These are phyloP conservation scores for Ilex asprella DNA, from an alignment of 257 asterid genomes.

Conservation along the genomic window DNA sequence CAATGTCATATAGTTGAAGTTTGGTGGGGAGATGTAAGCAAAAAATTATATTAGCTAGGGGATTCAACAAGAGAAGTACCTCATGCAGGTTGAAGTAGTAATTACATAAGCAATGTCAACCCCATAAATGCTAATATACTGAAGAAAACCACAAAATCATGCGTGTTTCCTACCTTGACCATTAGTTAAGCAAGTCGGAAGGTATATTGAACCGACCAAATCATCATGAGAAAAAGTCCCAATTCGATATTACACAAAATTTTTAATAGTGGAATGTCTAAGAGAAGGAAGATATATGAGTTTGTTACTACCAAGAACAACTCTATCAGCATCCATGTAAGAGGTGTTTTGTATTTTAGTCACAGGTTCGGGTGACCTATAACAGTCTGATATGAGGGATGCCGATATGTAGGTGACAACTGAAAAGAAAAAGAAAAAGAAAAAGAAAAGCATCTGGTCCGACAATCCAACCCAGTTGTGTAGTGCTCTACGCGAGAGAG, in stretches of 20 bases:
- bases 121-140: slow-evolving; percentile 18
- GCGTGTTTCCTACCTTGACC: slow-evolving; percentile 23
- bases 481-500: slow-evolving; percentile 71
- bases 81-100: slow-evolving; percentile 30
- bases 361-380: no score
- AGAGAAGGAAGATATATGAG: no score
- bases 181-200: not conserved
- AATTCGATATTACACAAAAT: no score
- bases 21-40: no score
- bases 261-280: no score
- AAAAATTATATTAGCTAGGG: no score
- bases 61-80: slow-evolving; percentile 19
- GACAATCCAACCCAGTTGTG: slow-evolving; percentile 82
- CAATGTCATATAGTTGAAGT: no score
- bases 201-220: not conserved
- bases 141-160: slow-evolving; percentile 26
- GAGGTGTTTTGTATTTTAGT: no score
- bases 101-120: slow-evolving; percentile 22
- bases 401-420: slow-evolving; percentile 48
- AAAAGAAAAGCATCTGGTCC: slow-evolving; percentile 57
- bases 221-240: not conserved
- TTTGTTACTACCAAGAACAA: no score
- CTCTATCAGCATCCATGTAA: no score
- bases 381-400: slow-evolving; percentile 49
- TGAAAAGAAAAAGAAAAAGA: no score